These are phyloP conservation scores for Neocucurbitaria cava DNA, from an alignment of 2,329 filamentous ascomycete species.

Conservation along the genomic window DNA sequence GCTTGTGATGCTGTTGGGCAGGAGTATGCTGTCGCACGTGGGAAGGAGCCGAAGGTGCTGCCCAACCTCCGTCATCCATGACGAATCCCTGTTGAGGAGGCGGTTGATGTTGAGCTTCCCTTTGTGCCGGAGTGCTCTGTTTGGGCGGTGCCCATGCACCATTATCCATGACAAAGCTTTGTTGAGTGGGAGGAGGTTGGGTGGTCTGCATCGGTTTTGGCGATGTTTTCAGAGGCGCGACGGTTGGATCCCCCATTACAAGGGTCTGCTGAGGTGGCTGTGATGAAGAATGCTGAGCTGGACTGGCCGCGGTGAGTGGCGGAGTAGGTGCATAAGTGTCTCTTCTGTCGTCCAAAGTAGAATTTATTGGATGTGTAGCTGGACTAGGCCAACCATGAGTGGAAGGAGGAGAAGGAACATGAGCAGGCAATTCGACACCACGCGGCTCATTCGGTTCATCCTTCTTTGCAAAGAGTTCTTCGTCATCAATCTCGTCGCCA, in stretches of 20 bases:
- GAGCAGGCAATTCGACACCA: conserved; percentile 40
- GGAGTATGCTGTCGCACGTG: conserved; percentile 17
- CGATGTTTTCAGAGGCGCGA: conserved; percentile 23
- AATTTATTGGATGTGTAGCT: conserved; percentile 25
- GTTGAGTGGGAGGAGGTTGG: conserved; percentile 20
- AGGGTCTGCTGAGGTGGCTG: conserved; percentile 26
- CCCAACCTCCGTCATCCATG: conserved; percentile 22
- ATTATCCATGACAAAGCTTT: conserved; percentile 32
- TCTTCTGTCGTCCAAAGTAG: conserved; percentile 14
- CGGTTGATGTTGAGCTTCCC: no score
- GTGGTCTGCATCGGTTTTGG: conserved; percentile 22
- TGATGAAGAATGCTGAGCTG: conserved; percentile 21
- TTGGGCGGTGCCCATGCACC: conserved; percentile 25
- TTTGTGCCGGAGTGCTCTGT: conserved; percentile 22
- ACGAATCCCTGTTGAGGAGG: conserved; percentile 21
- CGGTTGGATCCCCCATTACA: conserved; percentile 28
- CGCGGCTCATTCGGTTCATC: conserved; percentile 24
- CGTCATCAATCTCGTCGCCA: conserved; percentile 45
- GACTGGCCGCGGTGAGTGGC: conserved; percentile 27
- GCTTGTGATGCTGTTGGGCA: conserved; percentile 16
- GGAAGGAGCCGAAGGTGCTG: conserved; percentile 5
- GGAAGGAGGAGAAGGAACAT: conserved; percentile 32
- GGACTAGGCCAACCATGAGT: conserved; percentile 43
- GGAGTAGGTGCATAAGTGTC: conserved; percentile 44
- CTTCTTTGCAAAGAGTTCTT: conserved; percentile 42